These are phyloP conservation scores for Phallus indusiatus DNA, from an alignment of 768 basidiomycete genomes.

Conservation along the genomic window DNA sequence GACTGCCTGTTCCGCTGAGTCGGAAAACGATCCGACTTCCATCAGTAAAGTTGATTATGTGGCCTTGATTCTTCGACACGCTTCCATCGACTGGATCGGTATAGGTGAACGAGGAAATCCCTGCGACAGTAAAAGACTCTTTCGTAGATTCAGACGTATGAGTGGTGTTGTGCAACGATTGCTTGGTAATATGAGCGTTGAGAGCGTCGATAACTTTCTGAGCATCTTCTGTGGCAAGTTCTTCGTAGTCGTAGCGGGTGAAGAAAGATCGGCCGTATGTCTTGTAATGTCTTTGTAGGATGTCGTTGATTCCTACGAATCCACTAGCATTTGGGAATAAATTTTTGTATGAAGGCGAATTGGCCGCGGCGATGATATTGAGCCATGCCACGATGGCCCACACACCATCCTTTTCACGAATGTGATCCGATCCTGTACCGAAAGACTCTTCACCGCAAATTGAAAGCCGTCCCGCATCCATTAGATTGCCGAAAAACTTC, in stretches of 20 bases:
- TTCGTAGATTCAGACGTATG: slow-evolving; percentile 60
- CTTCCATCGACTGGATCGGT: slow-evolving; percentile 97
- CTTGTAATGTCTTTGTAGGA: slow-evolving; percentile 79
- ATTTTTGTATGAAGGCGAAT: slow-evolving; percentile 37
- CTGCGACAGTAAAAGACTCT: slow-evolving; percentile 66
- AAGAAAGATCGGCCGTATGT: slow-evolving; percentile 97
- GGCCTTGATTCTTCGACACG: slow-evolving; percentile 91
- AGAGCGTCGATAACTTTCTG: slow-evolving; percentile 74
- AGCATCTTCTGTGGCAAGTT: slow-evolving; percentile 87
- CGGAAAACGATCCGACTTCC: slow-evolving; percentile 94
- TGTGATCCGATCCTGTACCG: slow-evolving; percentile 99
- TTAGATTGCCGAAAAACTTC: slow-evolving; percentile 99
- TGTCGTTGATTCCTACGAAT: slow-evolving; percentile 81
- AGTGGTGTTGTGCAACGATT: slow-evolving; percentile 57
- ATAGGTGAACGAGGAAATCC: slow-evolving; percentile 86
- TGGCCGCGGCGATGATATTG: slow-evolving; percentile 86
- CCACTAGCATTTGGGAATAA: slow-evolving; percentile 50
- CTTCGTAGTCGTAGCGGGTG: slow-evolving; percentile 98
- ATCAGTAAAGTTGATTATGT: slow-evolving; percentile 85
- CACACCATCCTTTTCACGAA: slow-evolving; percentile 97
- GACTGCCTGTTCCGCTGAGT: slow-evolving; percentile 90
- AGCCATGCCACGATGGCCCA: slow-evolving; percentile 99
- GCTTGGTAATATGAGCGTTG: slow-evolving; percentile 56
- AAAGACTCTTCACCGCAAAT: slow-evolving; percentile 99
- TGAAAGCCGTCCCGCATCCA: slow-evolving; percentile 96